Percentiles rank a stretch among this genome's conserved stretches.
Evolutionary conservation across 2,329 filamentous ascomycete species (phyloP).

Genomic region (Metarhizium humberi): DNA sequence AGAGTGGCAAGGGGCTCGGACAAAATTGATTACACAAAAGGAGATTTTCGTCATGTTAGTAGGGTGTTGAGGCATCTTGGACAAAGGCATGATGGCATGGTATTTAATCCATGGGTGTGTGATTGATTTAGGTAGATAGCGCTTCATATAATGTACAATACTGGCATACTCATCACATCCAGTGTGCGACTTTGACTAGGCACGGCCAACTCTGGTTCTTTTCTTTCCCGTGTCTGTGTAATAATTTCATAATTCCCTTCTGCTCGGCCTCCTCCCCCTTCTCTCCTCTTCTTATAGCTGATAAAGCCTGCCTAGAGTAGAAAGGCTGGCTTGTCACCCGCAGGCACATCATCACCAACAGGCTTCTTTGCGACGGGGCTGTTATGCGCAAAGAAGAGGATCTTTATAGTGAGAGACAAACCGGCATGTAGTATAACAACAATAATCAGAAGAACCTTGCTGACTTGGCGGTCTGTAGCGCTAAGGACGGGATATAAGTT

Average conservation of each 20-base stretch:
- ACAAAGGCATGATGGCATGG: neutral
- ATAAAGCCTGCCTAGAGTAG: conserved; percentile 9
- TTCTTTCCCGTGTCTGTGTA: neutral
- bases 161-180: neutral
- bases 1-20: neutral
- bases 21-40: conserved; percentile 15
- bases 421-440: conserved; percentile 81
- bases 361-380: conserved; percentile 41
- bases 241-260: neutral
- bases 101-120: neutral
- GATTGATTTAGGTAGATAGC: neutral
- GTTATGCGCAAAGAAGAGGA: conserved; percentile 84
- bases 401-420: conserved; percentile 89
- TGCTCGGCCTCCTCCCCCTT: too few species aligned
- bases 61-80: neutral
- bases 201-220: neutral
- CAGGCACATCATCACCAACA: conserved; percentile 15
- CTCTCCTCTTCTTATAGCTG: neutral
- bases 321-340: conserved; percentile 12
- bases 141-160: neutral
- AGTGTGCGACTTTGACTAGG: neutral
- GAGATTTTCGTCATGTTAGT: too few species aligned
- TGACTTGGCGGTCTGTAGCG: conserved; percentile 85
- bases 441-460: conserved; percentile 75
- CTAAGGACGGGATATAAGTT: conserved; percentile 88